Evolutionary conservation across 768 basidiomycete species (phyloP), one percentile per base, ranked within the genome.

Genomic region (Hypsizygus marmoreus): DNA sequence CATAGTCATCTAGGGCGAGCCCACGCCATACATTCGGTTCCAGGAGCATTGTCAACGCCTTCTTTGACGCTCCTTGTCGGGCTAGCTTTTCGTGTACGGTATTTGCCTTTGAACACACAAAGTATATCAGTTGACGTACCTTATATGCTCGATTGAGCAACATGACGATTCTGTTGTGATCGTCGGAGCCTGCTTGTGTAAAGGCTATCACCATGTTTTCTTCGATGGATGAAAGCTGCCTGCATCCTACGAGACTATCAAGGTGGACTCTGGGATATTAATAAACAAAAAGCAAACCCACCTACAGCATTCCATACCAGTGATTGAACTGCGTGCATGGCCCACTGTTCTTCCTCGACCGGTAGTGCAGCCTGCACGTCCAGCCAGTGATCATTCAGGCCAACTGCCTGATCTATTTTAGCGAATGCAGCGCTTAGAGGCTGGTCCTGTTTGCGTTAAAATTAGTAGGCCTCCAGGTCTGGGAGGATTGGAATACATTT

Each of bases 281-380:
- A 6, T 11, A 30, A n/a, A 4, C 36, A 19, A 35, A 11, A 4
- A 24, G 2, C 19, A 40, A 10, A 58, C 67, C 49, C 37, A 88
- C 90, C 90, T 47, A 82, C 71, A 41, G 80, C 76, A 49, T 66
- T 74, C 90, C 91, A 92, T 12, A 86, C 70, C 33, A 85, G 66
- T 10, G 85, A 81, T 57, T 90, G 86, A 33, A 88, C 84, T 14
- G 82, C 78, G 59, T 91, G 87, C 40, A 81, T 81, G 11, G 81
- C 80, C 71, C 84, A 86, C 60, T 88, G 79, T 40, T 89, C 84
- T 10, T 69, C 68, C 32, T 83, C 80, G 11, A 68, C 59, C 25
- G 77, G 72, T 1, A 71, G 58, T 16, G 70, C 69, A 51, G 71
- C 71, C 51, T 81, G 80, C 2, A 70, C 66, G 51, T 90, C 85